phyloP scores from a whole-genome alignment of 2,329 filamentous ascomycete species.

The Madurella fahalii region DNA sequence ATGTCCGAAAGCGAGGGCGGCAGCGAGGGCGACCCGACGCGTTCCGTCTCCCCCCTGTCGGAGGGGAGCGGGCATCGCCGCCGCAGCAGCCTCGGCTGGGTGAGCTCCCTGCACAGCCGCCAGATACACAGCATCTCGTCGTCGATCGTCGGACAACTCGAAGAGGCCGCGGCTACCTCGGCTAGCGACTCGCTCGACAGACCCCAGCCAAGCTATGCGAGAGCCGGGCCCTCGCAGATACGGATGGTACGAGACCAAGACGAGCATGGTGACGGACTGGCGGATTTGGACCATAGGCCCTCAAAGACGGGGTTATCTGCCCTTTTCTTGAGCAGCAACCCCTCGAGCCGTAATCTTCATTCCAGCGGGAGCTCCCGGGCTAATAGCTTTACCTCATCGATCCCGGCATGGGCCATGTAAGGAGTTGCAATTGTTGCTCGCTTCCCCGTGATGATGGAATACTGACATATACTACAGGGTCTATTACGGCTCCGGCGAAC shows the following conservation, averaged over 20 bases:
- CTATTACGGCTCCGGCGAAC: slow-evolving; percentile 67
- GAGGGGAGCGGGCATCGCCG: slow-evolving; percentile 30
- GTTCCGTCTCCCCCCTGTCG: slow-evolving; percentile 43
- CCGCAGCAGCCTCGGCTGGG: slow-evolving; percentile 45
- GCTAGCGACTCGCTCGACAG: slow-evolving; percentile 47
- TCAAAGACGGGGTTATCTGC: slow-evolving; percentile 52
- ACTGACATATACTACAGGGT: slow-evolving; percentile 40
- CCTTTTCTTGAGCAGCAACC: slow-evolving; percentile 42
- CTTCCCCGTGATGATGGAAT: background rate
- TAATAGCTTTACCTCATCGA: slow-evolving; percentile 41
- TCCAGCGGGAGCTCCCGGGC: slow-evolving; percentile 43
- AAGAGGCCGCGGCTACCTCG: slow-evolving; percentile 33
- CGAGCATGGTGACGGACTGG: slow-evolving; percentile 61
- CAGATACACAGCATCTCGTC: slow-evolving; percentile 57
- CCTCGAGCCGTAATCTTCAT: slow-evolving; percentile 49
- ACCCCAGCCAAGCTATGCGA: slow-evolving; percentile 43
- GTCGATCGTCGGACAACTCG: slow-evolving; percentile 44
- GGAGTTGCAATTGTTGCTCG: slow-evolving; percentile 9
- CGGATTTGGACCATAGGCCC: slow-evolving; percentile 53
- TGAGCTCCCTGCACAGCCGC: slow-evolving; percentile 46
- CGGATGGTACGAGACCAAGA: slow-evolving; percentile 55
- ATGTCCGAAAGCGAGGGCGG: slow-evolving; percentile 57
- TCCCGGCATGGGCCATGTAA: slow-evolving; percentile 54
- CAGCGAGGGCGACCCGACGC: slow-evolving; percentile 46
- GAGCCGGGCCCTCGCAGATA: slow-evolving; percentile 37